Conservation (phyloP, 2,329 filamentous ascomycete species). For the Botrytis galanthina region DNA sequence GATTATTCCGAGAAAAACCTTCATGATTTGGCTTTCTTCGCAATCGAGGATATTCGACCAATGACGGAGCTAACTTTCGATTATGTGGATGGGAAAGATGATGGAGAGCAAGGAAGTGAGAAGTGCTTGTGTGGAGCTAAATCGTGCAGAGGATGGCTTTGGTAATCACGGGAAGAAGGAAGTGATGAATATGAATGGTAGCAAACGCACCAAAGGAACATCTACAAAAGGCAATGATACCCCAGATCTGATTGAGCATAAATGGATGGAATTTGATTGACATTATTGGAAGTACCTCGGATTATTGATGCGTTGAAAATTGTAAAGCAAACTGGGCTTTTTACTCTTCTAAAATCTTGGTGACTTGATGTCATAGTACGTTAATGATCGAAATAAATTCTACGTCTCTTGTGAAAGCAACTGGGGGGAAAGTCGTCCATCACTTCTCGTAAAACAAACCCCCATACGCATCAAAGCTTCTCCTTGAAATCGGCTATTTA, state of each 20-base stretch:
- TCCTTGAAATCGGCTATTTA: not conserved
- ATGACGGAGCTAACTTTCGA: constrained; percentile 76
- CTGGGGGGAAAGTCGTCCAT: not conserved
- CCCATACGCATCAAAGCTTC: not conserved
- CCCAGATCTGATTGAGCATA: not conserved
- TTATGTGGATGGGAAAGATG: constrained; percentile 65
- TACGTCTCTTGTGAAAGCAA: too few species aligned
- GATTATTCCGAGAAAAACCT: constrained; percentile 72
- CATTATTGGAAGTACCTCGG: not conserved
- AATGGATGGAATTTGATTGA: not conserved
- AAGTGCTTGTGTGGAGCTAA: constrained; percentile 61
- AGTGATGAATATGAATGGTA: not conserved
- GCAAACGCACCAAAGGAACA: not conserved
- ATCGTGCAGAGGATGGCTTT: constrained; percentile 68
- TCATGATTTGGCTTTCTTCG: constrained; percentile 77
- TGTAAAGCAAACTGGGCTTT: not conserved
- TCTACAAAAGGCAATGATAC: not conserved
- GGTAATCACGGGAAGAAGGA: constrained; percentile 44
- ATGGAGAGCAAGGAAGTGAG: constrained; percentile 40
- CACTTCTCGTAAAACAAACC: not conserved
- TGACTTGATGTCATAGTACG: too few species aligned
- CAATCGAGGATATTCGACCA: constrained; percentile 61
- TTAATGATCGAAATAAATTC: not conserved
- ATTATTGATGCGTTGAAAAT: not conserved
- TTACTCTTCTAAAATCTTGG: not conserved